phyloP scores from a whole-genome alignment of 78 protist species.

The Chrysochromulina tobinii region DNA sequence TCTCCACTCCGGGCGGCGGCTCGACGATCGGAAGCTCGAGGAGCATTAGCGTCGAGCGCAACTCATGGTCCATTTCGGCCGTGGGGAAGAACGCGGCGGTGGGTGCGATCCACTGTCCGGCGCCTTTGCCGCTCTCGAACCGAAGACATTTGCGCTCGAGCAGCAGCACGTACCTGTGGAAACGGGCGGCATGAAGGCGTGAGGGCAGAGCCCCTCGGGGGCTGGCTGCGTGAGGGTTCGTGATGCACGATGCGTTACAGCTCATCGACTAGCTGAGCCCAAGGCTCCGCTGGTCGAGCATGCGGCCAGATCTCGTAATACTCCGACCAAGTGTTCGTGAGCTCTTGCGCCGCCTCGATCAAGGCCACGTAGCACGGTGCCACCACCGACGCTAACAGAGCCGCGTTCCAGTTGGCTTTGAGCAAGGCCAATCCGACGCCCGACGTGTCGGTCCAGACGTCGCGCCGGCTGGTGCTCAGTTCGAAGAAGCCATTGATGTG shows the following conservation, averaged over 20 bases:
- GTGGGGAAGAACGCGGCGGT: no score
- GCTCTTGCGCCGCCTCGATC: background rate
- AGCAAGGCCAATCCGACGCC: background rate
- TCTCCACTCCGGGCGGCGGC: no score
- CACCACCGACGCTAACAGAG: background rate
- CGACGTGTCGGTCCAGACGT: background rate
- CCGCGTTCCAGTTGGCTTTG: background rate
- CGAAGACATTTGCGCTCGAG: no score
- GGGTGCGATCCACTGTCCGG: no score
- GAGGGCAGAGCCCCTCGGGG: no score
- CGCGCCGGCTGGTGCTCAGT: background rate
- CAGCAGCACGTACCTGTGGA: no score
- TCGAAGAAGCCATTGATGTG: slow-evolving; percentile 7
- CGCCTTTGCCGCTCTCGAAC: no score
- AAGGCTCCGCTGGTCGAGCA: background rate
- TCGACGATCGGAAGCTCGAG: no score
- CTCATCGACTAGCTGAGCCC: background rate
- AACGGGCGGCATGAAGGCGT: no score
- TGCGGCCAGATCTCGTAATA: background rate
- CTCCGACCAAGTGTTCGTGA: no score
- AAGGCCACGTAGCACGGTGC: background rate
- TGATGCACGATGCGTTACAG: background rate
- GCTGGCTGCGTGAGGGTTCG: background rate
- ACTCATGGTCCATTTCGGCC: no score
- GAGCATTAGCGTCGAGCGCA: no score